Base-by-base conservation (phyloP, 129 eudicot genomes). In the Solidago caesia region DNA sequence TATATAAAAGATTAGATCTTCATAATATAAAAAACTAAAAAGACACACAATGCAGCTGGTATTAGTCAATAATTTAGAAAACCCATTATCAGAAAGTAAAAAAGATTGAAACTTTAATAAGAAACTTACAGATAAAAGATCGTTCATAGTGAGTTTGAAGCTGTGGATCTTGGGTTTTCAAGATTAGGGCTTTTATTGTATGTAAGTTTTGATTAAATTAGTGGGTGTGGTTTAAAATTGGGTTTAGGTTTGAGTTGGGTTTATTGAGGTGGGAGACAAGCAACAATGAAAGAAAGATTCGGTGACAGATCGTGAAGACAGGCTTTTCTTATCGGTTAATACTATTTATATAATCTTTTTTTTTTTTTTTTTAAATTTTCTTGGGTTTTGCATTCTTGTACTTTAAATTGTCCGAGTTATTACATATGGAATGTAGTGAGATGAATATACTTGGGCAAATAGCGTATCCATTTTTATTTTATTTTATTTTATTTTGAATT, bases 71-170 rank as follows among this genome's bases (percentile, higher is more conserved):
- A 47, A 29, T 25, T 70, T 25, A 29, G 62, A 53, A 39, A 15
- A 52, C 39, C 15, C 25, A 15, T 48, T 15, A 61, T 68, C 42
- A 71, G 64, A 7, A 9, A 14, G 21, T 8, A 2, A 57, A 43
- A 45, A 71, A 47, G 41, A 25, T 4, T 12, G 9, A n/a, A 5
- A 6, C 12, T 14, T 44, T 33, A 43, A 7, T 29, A 5, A 76
- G 43, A 45, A 25, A 77, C 85, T 81, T 81, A 90, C 92, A 74
- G 90, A 49, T 79, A 90, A 79, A n/a, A 90, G 96, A 73, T 90
- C 90, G 74, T 90, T 90, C 96, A 90, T 90, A 73, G 58, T 84
- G 82, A 12, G 26, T 5, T 11, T 46, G 70, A 39, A 76, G 78
- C 70, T 70, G 15, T 70, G 12, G 80, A 77, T 82, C 80, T 82